These are phyloP conservation scores for Cytospora paraplurivora DNA, from an alignment of 2,329 filamentous ascomycete genomes.

Conservation along the genomic window DNA sequence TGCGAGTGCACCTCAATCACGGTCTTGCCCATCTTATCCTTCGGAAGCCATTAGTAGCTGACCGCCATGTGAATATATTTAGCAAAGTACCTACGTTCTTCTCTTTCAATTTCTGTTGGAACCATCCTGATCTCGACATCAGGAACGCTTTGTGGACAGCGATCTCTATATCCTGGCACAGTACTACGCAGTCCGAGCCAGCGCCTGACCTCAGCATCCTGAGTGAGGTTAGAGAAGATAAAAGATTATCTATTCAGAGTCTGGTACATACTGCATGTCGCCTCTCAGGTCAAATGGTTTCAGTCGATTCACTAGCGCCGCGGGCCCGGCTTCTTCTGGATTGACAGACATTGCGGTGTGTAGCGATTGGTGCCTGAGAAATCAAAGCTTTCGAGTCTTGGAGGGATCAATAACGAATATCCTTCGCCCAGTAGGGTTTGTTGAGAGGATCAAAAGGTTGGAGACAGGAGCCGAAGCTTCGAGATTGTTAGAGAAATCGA, in stretches of 20 bases:
- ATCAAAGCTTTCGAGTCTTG: not conserved
- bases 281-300: too few species aligned
- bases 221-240: not conserved
- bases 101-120: not conserved
- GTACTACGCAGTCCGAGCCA: not conserved
- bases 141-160: not conserved
- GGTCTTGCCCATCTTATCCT: not conserved
- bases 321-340: not conserved
- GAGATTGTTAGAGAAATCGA: too few species aligned
- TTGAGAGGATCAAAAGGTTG: too few species aligned
- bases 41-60: not conserved
- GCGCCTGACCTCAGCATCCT: not conserved
- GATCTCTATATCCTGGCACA: fast-evolving
- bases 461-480: too few species aligned
- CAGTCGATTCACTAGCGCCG: not conserved
- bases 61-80: not conserved
- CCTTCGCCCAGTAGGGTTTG: too few species aligned
- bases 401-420: too few species aligned
- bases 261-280: not conserved
- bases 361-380: not conserved
- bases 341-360: not conserved
- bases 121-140: not conserved
- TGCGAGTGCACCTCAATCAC: not conserved
- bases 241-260: not conserved
- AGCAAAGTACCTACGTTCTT: not conserved